Evolutionary conservation across 2,329 filamentous ascomycete species (phyloP).

Genomic region (Nectriaceae sp.): DNA sequence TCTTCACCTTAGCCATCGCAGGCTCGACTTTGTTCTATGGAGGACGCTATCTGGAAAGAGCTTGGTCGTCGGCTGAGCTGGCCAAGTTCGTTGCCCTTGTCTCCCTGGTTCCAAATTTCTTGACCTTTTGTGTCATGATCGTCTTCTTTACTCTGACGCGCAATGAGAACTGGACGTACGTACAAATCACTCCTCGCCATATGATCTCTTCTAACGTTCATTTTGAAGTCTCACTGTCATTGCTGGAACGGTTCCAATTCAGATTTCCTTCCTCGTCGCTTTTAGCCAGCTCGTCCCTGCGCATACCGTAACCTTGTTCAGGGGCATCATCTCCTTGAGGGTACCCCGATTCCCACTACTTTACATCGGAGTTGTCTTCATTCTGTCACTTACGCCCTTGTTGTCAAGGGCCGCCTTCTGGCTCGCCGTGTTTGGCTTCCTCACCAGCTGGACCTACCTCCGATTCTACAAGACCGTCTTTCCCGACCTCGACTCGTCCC

Average conservation of each 20-base stretch:
- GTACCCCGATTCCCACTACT: slow-evolving; percentile 73
- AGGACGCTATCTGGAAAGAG: slow-evolving; percentile 90
- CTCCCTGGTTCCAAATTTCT: slow-evolving; percentile 76
- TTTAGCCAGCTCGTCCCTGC: slow-evolving; percentile 98
- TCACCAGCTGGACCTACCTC: slow-evolving; percentile 92
- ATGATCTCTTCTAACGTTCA: slow-evolving; percentile 6
- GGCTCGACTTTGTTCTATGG: slow-evolving; percentile 84
- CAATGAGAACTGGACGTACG: slow-evolving; percentile 69
- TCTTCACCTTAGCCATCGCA: slow-evolving; percentile 81
- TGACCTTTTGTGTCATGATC: slow-evolving; percentile 73
- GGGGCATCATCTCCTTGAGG: slow-evolving; percentile 83
- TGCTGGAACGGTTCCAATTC: slow-evolving; percentile 84
- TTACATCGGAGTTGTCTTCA: slow-evolving; percentile 73
- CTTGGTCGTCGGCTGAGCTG: slow-evolving; percentile 91
- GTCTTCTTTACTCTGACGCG: slow-evolving; percentile 71
- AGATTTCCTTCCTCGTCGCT: slow-evolving; percentile 91
- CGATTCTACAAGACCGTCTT: slow-evolving; percentile 87
- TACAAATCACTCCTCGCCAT: slow-evolving; percentile 19
- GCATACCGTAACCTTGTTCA: slow-evolving; percentile 93
- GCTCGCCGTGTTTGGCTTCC: slow-evolving; percentile 77
- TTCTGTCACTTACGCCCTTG: slow-evolving; percentile 59
- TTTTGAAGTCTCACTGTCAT: slow-evolving; percentile 71
- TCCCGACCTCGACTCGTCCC: slow-evolving; percentile 65
- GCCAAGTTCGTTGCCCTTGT: slow-evolving; percentile 84
- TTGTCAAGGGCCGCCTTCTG: slow-evolving; percentile 74